Percentiles rank a stretch among this genome's conserved stretches.
phyloP scores from a whole-genome alignment of 2,329 filamentous ascomycete species.

The Thielaviopsis populi region DNA sequence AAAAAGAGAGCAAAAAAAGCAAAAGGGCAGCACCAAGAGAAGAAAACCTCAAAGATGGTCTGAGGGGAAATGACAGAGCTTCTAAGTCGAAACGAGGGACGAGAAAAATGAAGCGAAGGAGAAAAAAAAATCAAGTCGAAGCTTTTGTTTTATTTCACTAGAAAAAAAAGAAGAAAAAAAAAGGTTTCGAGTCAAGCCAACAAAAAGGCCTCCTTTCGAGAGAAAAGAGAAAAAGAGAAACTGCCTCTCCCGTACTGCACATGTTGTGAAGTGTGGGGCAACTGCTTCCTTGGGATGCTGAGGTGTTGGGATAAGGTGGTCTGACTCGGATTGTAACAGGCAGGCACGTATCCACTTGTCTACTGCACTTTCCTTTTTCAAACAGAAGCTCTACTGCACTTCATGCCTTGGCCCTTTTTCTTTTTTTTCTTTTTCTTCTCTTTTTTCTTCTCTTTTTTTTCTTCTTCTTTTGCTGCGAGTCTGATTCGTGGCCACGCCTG shows the following conservation, averaged over 20 bases:
- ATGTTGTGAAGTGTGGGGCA: background rate
- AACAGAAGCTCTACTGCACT: background rate
- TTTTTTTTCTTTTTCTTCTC: too few relatives aligned
- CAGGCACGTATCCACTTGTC: background rate
- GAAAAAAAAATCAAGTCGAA: background rate
- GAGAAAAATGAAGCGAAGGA: background rate
- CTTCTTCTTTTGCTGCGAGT: too few relatives aligned
- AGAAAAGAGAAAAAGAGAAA: background rate
- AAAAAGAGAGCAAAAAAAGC: background rate
- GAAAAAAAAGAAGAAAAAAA: background rate
- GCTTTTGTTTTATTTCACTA: background rate
- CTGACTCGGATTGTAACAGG: background rate
- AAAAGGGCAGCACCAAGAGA: background rate
- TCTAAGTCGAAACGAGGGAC: too few relatives aligned
- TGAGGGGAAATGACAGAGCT: background rate
- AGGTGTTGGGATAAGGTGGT: background rate
- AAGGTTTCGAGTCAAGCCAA: background rate
- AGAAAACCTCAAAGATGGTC: background rate
- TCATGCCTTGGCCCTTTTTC: background rate
- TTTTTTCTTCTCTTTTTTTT: too few relatives aligned
- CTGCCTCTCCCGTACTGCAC: background rate
- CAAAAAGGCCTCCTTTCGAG: background rate
- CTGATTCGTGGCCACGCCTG: too few relatives aligned
- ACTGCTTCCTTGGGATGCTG: background rate
- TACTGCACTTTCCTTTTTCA: background rate